Conservation (phyloP, 2,329 filamentous ascomycete genomes). For the Periconia macrospinosa region DNA sequence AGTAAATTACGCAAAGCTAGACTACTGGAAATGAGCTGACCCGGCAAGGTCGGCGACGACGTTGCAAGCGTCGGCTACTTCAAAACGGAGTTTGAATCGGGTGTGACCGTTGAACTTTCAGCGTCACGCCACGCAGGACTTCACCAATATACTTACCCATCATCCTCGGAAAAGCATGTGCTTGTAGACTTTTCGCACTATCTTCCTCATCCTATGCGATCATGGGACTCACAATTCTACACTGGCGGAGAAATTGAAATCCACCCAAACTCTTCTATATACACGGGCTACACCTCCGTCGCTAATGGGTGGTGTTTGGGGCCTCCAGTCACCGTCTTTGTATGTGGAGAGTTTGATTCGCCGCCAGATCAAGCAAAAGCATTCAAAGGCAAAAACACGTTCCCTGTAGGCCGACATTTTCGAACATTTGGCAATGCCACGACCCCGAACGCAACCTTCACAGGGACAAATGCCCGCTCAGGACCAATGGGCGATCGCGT, state of each 20-base stretch:
- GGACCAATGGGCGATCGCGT: conserved; percentile 47
- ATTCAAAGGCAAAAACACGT: conserved; percentile 43
- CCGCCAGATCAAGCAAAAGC: conserved; percentile 23
- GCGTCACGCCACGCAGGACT: conserved; percentile 42
- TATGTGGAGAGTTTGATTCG: conserved; percentile 39
- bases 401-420: conserved; percentile 37
- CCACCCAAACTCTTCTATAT: conserved; percentile 28
- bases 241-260: conserved; percentile 39
- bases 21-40: neutral
- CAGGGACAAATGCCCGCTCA: conserved; percentile 27
- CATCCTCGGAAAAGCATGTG: conserved; percentile 43
- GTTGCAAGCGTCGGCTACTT: conserved; percentile 42
- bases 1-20: neutral
- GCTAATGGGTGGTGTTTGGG: conserved; percentile 43
- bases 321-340: conserved; percentile 37
- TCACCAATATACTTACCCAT: conserved; percentile 43
- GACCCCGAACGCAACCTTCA: conserved; percentile 32
- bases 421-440: conserved; percentile 34
- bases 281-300: conserved; percentile 38
- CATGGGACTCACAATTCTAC: conserved; percentile 42
- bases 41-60: conserved; percentile 28
- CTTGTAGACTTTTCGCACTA: conserved; percentile 54
- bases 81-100: conserved; percentile 38
- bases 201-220: conserved; percentile 33
- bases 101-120: conserved; percentile 39